Base-by-base conservation (phyloP, 441 rosid genomes). In the Populus hybrid region DNA sequence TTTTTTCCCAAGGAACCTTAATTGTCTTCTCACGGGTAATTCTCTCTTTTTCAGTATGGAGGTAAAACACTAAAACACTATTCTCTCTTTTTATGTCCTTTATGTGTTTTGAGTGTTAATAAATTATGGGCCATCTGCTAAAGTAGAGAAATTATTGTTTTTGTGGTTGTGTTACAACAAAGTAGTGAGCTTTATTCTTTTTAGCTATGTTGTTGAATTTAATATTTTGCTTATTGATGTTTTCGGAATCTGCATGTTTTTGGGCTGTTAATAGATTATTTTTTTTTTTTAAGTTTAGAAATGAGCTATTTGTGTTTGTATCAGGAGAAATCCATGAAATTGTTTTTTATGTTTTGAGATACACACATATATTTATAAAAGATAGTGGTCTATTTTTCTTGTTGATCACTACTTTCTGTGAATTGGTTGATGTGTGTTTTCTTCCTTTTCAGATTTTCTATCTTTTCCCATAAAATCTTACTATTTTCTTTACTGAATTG, bases 21-120 rank as follows among this genome's bases (percentile, higher is more conserved):
- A 77, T 18, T 73, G 69, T 57, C 61, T 75, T 74, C 64, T 84
- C 86, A 82, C 90, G 76, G 89, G 88, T 9, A 85, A 80, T 78
- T 81, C 78, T 77, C 81, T 85, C n/a, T 84, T 81, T 78, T 79
- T 59, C 75, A 70, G 78, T 77, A 94, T 92, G 98, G 91, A 90
- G 97, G 98, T 94, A 88, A 36, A 64, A 18, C 16, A 30, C 2
- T 8, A 12, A n/a, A 12, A 23, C 24, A 5, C 4, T 40, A 4
- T 23, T 8, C 3, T 20, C 32, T 67, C 9, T 6, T 16, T 32
- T 59, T 59, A 30, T 30, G 32, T 30, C 46, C 12, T 18, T 32
- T 1, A 30, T 30, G 32, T 26, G 46, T 61, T 10, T 23, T 42
- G 6, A 18, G 8, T 5, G 61, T 53, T 53, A 16, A 53, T 53